Conservation (phyloP, 768 basidiomycete genomes). For the Cystofilobasidium ferigula region DNA sequence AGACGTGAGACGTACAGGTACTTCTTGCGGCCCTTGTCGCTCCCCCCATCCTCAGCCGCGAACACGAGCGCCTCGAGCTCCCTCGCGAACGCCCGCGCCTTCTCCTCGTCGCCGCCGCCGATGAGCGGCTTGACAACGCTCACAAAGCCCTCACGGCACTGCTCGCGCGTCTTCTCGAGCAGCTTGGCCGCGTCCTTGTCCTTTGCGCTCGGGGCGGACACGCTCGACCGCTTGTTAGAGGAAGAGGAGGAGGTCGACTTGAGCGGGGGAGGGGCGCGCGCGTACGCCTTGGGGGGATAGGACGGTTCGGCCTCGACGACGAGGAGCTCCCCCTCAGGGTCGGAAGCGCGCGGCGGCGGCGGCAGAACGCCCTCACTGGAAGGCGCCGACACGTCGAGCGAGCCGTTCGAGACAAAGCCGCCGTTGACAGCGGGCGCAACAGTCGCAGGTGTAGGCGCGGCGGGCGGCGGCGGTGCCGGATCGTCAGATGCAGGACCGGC, state of each 20-base stretch:
- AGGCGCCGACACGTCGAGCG: background rate
- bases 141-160: background rate
- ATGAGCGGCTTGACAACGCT: background rate
- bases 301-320: background rate
- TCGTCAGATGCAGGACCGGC: too few species aligned
- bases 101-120: background rate
- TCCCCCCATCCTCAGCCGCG: conserved; percentile 11
- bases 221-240: background rate
- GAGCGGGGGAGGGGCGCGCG: background rate
- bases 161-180: background rate
- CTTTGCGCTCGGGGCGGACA: background rate
- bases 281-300: background rate
- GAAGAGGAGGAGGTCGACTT: background rate
- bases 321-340: background rate
- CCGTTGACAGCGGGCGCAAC: background rate
- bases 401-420: background rate
- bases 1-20: conserved; percentile 15
- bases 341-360: background rate
- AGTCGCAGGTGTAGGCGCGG: background rate
- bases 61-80: conserved; percentile 18
- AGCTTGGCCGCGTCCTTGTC: conserved; percentile 1
- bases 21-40: conserved; percentile 16
- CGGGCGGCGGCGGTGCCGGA: background rate
- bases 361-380: background rate
- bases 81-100: background rate